Conservation (phyloP, 2,329 filamentous ascomycete genomes). For the Apiospora aurea region DNA sequence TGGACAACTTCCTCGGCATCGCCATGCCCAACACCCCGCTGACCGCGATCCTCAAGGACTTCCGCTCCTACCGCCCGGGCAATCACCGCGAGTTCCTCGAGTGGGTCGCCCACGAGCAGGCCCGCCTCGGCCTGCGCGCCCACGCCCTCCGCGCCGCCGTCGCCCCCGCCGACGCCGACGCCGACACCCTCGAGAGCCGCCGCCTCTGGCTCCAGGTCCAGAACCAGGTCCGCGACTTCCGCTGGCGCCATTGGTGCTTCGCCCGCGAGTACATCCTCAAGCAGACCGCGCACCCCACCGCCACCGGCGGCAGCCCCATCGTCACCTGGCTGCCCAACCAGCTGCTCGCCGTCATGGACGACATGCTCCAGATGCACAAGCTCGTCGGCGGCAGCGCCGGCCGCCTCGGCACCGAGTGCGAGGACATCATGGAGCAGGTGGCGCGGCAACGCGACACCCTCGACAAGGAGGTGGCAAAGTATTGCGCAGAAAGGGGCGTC, state of each 20-base stretch:
- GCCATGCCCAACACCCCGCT: constrained; percentile 89
- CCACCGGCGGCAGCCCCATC: constrained; percentile 82
- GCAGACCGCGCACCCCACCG: constrained; percentile 76
- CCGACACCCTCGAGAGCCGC: constrained; percentile 56
- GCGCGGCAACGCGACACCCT: constrained; percentile 69
- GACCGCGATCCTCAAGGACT: constrained; percentile 87
- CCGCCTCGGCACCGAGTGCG: constrained; percentile 54
- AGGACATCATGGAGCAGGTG: constrained; percentile 72
- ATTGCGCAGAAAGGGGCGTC: constrained; percentile 66
- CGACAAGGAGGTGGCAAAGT: constrained; percentile 77
- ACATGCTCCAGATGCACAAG: constrained; percentile 69
- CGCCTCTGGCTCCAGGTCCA: constrained; percentile 70
- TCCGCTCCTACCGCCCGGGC: constrained; percentile 85
- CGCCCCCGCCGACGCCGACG: constrained; percentile 34
- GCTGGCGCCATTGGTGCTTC: constrained; percentile 88
- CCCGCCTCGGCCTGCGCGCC: constrained; percentile 60
- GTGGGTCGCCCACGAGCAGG: constrained; percentile 65
- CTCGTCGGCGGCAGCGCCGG: constrained; percentile 49
- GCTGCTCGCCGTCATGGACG: constrained; percentile 73
- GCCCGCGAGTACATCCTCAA: constrained; percentile 86
- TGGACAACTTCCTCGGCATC: constrained; percentile 87
- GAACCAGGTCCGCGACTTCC: constrained; percentile 80
- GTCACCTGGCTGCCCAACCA: constrained; percentile 88
- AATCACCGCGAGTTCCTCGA: constrained; percentile 88
- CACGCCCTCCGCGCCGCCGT: constrained; percentile 59